phyloP scores from a whole-genome alignment of 148 eudicot species.

The Rhododendron williamsianum region DNA sequence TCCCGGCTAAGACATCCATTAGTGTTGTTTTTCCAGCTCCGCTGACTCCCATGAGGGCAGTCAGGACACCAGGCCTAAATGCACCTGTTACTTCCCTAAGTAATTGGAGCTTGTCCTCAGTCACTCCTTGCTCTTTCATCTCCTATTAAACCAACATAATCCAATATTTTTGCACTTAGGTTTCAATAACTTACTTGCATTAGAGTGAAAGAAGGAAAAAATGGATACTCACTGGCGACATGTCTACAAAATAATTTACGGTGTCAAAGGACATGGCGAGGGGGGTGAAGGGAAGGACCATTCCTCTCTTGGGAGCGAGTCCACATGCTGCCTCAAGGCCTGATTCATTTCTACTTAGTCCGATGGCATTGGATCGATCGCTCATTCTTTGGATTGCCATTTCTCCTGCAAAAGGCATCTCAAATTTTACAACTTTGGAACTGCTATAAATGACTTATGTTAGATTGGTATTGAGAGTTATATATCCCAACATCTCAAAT shows the following conservation, averaged over 20 bases:
- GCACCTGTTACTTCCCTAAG: conserved; percentile 75
- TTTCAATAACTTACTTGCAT: background rate
- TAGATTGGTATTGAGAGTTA: background rate
- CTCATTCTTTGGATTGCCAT: conserved; percentile 36
- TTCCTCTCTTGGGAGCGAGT: conserved; percentile 42
- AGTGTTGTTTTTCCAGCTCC: conserved; percentile 82
- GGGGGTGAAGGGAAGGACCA: conserved; percentile 70
- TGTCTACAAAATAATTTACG: conserved; percentile 59
- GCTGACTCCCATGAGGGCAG: conserved; percentile 42
- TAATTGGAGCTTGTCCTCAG: conserved; percentile 52
- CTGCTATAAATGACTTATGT: background rate
- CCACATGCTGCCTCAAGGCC: conserved; percentile 26
- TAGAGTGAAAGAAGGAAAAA: background rate
- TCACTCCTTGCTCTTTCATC: conserved; percentile 66
- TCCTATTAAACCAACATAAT: conserved; percentile 31
- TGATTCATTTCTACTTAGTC: conserved; percentile 21
- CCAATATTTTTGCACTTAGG: background rate
- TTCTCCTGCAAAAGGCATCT: conserved; percentile 28
- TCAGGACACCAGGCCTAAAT: conserved; percentile 81
- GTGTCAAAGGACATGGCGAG: conserved; percentile 58
- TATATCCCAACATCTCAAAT: background rate
- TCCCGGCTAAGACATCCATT: conserved; percentile 80
- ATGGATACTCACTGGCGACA: conserved; percentile 32
- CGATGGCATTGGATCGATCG: conserved; percentile 20
- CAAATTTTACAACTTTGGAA: background rate